These are phyloP conservation scores for Ustilago xerochloae DNA, from an alignment of 1,284 basidiomycete genomes.

Conservation along the genomic window DNA sequence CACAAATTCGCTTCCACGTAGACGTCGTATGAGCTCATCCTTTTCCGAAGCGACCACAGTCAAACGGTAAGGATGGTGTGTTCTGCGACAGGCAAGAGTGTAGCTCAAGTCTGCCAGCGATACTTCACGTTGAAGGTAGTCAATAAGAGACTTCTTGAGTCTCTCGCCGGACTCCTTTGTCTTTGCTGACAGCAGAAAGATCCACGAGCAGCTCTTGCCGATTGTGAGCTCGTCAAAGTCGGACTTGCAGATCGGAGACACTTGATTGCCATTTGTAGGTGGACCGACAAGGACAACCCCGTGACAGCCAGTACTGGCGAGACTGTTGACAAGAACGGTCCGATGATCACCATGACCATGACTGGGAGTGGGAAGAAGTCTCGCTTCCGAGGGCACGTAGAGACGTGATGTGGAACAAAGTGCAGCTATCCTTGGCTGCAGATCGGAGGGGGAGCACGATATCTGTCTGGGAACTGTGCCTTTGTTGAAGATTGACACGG, in stretches of 20 bases:
- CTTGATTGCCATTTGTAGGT: conserved; percentile 1
- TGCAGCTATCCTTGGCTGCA: conserved; percentile 23
- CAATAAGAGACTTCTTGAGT: conserved; percentile 24
- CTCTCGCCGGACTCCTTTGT: conserved; percentile 34
- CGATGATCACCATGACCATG: neutral
- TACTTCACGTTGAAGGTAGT: conserved; percentile 39
- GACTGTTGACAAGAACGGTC: conserved; percentile 42
- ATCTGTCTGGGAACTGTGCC: conserved; percentile 34
- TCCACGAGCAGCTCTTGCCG: neutral
- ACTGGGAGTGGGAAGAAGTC: conserved; percentile 5
- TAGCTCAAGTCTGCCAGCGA: conserved; percentile 40
- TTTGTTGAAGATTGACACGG: conserved; percentile 38
- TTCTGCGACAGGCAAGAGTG: conserved; percentile 37
- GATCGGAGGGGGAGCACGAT: conserved; percentile 18
- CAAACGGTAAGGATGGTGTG: conserved; percentile 39
- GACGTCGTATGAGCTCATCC: conserved; percentile 33
- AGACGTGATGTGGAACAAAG: conserved; percentile 12
- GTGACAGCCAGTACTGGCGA: conserved; percentile 33
- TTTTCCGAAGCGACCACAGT: conserved; percentile 28
- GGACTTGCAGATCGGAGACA: no score
- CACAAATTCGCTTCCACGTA: conserved; percentile 11
- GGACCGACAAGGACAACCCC: conserved; percentile 28
- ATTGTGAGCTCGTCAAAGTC: neutral
- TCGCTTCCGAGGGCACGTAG: conserved; percentile 24
- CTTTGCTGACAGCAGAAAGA: conserved; percentile 41